Evolutionary conservation across 495 filamentous ascomycete species (phyloP).

Genomic region (Penicillium canariense): DNA sequence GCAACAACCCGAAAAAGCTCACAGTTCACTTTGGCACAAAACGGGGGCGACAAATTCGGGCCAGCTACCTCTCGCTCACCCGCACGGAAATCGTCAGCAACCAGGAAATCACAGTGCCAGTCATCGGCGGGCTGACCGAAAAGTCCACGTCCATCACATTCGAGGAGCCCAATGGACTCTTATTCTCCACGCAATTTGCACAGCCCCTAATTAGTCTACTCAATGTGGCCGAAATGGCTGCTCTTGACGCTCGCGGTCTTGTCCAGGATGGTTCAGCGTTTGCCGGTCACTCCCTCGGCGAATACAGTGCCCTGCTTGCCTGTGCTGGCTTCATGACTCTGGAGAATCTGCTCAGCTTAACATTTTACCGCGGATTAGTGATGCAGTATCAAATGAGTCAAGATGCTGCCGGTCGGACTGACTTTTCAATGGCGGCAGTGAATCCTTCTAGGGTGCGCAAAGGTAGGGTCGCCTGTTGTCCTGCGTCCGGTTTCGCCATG

Average conservation of each 20-base stretch:
- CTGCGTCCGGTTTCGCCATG: neutral
- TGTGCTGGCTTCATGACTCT: slow-evolving; percentile 98
- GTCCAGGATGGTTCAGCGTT: slow-evolving; percentile 94
- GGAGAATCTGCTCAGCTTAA: slow-evolving; percentile 95
- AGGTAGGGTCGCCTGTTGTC: neutral
- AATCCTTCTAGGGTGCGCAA: too few species aligned
- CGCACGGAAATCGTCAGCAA: slow-evolving; percentile 89
- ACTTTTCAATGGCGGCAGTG: too few species aligned
- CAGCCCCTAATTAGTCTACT: too few species aligned
- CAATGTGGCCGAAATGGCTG: slow-evolving; percentile 97
- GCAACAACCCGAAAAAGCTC: slow-evolving; percentile 98
- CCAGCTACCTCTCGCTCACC: slow-evolving; percentile 99
- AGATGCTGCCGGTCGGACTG: too few species aligned
- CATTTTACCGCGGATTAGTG: slow-evolving; percentile 96
- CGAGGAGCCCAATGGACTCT: slow-evolving; percentile 86
- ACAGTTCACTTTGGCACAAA: slow-evolving; percentile 97
- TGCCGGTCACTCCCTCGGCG: slow-evolving; percentile 94
- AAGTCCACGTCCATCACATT: slow-evolving; percentile 93
- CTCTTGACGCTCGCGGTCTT: slow-evolving; percentile 94
- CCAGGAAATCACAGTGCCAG: slow-evolving; percentile 68
- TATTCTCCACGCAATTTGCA: slow-evolving; percentile 97
- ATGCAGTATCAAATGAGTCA: slow-evolving; percentile 99
- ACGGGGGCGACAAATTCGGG: slow-evolving; percentile 90
- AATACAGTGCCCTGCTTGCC: slow-evolving; percentile 95
- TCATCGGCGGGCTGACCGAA: slow-evolving; percentile 95